Evolutionary conservation across 495 filamentous ascomycete species (phyloP).

Genomic region (Acidiella bohemica): DNA sequence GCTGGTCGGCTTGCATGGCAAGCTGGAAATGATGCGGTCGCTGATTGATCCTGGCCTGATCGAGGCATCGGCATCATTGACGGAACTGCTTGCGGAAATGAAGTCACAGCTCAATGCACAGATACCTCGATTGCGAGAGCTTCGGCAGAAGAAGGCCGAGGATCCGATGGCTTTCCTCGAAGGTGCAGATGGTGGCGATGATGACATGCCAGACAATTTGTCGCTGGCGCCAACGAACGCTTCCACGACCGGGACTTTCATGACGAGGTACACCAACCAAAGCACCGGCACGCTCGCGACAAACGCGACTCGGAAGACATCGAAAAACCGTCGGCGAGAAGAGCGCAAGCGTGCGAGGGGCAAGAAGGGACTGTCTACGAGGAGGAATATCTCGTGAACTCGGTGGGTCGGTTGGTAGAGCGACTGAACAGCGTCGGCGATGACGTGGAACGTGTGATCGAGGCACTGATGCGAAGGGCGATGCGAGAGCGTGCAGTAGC

Average conservation of each 20-base stretch:
- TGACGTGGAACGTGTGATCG: constrained; percentile 59
- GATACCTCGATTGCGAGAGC: constrained; percentile 67
- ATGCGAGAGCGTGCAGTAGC: constrained; percentile 81
- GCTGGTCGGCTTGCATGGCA: constrained; percentile 41
- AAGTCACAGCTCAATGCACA: constrained; percentile 70
- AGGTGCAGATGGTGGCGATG: constrained; percentile 38
- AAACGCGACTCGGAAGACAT: constrained; percentile 56
- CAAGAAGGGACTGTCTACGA: constrained; percentile 96
- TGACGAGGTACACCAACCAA: constrained; percentile 79
- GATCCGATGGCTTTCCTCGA: constrained; percentile 52
- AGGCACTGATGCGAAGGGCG: constrained; percentile 56
- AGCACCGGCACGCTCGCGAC: constrained; percentile 53
- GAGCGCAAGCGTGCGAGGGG: constrained; percentile 90
- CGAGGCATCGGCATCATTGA: constrained; percentile 62
- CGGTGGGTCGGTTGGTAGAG: constrained; percentile 69
- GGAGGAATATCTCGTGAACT: constrained; percentile 88
- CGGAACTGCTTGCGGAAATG: constrained; percentile 86
- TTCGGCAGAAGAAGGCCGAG: constrained; percentile 61
- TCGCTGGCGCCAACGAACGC: constrained; percentile 77
- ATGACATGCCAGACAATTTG: constrained; percentile 78
- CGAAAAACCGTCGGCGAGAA: constrained; percentile 69
- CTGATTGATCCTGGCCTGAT: constrained; percentile 65
- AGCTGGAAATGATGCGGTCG: constrained; percentile 34
- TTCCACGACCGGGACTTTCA: constrained; percentile 64
- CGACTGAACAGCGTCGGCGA: constrained; percentile 55